Evolutionary conservation across 2,329 filamentous ascomycete species (phyloP), one percentile per base, ranked within the genome.

Genomic region (Apiospora hydei): DNA sequence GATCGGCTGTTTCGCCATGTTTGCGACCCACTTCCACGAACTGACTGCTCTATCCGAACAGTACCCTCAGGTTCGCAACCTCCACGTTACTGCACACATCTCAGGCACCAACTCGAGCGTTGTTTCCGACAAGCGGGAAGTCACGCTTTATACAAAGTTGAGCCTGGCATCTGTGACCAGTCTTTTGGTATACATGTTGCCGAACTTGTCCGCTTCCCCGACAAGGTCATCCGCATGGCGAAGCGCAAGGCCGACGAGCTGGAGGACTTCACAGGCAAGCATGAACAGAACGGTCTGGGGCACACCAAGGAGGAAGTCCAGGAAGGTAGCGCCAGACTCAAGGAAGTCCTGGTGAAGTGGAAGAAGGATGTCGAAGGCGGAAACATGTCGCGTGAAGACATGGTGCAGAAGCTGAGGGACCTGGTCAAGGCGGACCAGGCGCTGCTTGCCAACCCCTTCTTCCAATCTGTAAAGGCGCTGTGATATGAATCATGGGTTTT

Each of bases 161-260:
- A 97, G 79, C 94, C 94, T 0, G 96, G 96, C 68, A 93, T 99
- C 77, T 98, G 95, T 80, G 96, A 99, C 82, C 96, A 99, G 84
- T 96, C 93, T 72, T 99, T 99, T 81, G 96, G 96, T 77, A 99
- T 99, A 77, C 96, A 99, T 83, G 97, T 99, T 18, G 96, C 96
- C 0, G 96, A 99, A 84, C 89, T 99, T 7, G 96, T 99, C 26
- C 91, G 95, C 64, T 99, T 99, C 84, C 96, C 96, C 0, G 92
- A 94, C 77, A 99, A 99, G 84, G 97, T 99, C 21, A 93, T 99
- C 73, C 94, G 95, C 75, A 99, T 99, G 97, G 96, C 96, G n/a
- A 97, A 97, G 84, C 90, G 96, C 77, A 99, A 99, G 85, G 96
- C 96, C 0, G 96, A 98, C 82, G 97, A 99, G 86, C 88, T 99